Evolutionary conservation across 2,329 filamentous ascomycete species (phyloP).

Genomic region (Aspergillus floridensis): DNA sequence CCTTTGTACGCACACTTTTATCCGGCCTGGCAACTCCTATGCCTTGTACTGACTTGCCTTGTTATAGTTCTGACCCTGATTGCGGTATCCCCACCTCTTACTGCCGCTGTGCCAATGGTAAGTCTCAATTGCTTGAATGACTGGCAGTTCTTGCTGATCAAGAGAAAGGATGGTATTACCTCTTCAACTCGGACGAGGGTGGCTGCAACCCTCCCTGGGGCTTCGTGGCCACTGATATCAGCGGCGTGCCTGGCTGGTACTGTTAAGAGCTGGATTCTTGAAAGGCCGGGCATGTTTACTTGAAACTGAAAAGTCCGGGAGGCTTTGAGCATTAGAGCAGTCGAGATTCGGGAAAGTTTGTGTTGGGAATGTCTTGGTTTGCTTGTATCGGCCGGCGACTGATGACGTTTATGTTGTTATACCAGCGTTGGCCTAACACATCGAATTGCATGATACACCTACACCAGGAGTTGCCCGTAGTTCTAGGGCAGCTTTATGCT

Average conservation of each 20-base stretch:
- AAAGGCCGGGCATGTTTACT: too few species aligned
- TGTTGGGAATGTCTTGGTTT: too few species aligned
- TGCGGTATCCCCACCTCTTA: background rate
- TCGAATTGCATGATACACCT: too few species aligned
- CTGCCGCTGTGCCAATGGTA: slow-evolving; percentile 1
- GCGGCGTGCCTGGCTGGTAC: background rate
- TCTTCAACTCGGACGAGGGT: background rate
- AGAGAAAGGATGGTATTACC: background rate
- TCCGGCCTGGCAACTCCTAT: too few species aligned
- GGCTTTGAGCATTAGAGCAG: too few species aligned
- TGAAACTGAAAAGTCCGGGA: too few species aligned
- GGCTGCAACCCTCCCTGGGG: background rate
- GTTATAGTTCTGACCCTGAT: background rate
- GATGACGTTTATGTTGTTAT: too few species aligned
- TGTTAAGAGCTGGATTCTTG: background rate
- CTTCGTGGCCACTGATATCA: background rate
- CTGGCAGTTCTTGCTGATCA: background rate
- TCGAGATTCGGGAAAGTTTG: too few species aligned
- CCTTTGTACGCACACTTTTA: background rate
- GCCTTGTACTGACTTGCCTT: background rate
- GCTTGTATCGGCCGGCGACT: too few species aligned
- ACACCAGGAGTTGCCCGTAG: too few species aligned
- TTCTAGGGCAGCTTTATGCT: too few species aligned
- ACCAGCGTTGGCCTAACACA: too few species aligned
- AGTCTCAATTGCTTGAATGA: background rate